These are phyloP conservation scores for Pouteria glomerata DNA, from an alignment of 148 eudicot genomes.

Conservation along the genomic window DNA sequence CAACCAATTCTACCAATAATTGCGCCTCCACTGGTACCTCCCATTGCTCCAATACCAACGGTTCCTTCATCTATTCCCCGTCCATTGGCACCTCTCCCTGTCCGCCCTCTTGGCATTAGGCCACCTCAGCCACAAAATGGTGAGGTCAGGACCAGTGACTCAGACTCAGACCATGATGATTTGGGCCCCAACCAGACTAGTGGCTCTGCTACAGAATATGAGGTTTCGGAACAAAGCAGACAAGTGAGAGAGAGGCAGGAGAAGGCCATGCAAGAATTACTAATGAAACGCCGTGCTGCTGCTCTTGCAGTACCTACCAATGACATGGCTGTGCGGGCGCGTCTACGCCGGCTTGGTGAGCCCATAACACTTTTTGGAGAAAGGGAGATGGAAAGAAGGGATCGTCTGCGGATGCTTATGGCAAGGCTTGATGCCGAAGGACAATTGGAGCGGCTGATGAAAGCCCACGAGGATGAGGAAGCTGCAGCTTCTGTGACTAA, in stretches of 20 bases:
- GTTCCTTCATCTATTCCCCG: slow-evolving; percentile 36
- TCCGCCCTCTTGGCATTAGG: slow-evolving; percentile 46
- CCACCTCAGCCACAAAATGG: slow-evolving; percentile 56
- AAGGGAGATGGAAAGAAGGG: slow-evolving; percentile 97
- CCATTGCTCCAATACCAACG: slow-evolving; percentile 50
- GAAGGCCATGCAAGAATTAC: slow-evolving; percentile 63
- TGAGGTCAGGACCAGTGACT: slow-evolving; percentile 36
- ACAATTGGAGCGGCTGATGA: slow-evolving; percentile 83
- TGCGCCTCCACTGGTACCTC: slow-evolving; percentile 29
- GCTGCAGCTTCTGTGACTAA: slow-evolving; percentile 36
- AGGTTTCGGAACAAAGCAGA: slow-evolving; percentile 81
- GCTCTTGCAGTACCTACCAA: slow-evolving; percentile 94
- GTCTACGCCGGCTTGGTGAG: slow-evolving; percentile 78
- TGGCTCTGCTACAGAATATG: slow-evolving; percentile 46
- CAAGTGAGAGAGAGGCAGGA: slow-evolving; percentile 67
- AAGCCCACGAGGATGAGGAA: slow-evolving; percentile 86
- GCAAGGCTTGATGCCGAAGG: slow-evolving; percentile 90
- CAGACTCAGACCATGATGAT: slow-evolving; percentile 61
- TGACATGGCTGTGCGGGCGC: slow-evolving; percentile 72
- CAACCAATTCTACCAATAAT: slow-evolving; percentile 35
- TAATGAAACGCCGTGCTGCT: slow-evolving; percentile 88
- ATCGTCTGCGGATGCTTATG: slow-evolving; percentile 79
- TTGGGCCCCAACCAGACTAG: slow-evolving; percentile 25
- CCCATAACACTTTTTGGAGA: slow-evolving; percentile 91
- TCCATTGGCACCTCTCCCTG: slow-evolving; percentile 68